Evolutionary conservation across 495 filamentous ascomycete genomes (phyloP).

Genomic region (Schizothecium vesticola): DNA sequence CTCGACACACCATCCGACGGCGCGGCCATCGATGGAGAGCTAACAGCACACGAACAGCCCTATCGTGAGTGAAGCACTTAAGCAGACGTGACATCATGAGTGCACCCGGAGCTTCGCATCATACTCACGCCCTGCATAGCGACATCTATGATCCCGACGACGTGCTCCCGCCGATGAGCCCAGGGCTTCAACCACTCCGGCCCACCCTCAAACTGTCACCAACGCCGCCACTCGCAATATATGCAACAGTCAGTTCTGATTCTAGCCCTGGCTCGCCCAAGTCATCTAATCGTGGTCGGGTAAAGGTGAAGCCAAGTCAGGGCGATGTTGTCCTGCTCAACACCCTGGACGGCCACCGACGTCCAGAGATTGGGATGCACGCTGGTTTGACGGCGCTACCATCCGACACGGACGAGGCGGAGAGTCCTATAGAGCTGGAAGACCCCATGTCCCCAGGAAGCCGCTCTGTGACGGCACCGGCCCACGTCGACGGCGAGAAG

Average conservation of each 20-base stretch:
- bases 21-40: conserved; percentile 29
- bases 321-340: conserved; percentile 53
- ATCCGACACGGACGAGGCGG: conserved; percentile 23
- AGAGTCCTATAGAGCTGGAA: background rate
- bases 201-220: conserved; percentile 37
- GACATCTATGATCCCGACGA: conserved; percentile 41
- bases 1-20: conserved; percentile 4
- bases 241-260: conserved; percentile 36
- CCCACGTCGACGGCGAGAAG: conserved; percentile 19
- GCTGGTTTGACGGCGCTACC: conserved; percentile 36
- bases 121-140: conserved; percentile 37
- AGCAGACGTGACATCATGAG: conserved; percentile 40
- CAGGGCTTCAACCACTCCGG: conserved; percentile 36
- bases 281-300: conserved; percentile 36
- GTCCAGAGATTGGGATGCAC: conserved; percentile 39
- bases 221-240: conserved; percentile 28
- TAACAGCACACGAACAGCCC: conserved; percentile 17
- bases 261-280: conserved; percentile 26
- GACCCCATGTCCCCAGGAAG: background rate
- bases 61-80: conserved; percentile 24
- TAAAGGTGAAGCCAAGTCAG: conserved; percentile 37
- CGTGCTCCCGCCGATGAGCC: conserved; percentile 37
- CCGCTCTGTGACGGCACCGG: background rate
- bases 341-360: conserved; percentile 46
- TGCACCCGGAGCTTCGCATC: conserved; percentile 33